A percentile compares a stretch with the other conserved stretches of the same genome.
Conservation (phyloP, 2,329 filamentous ascomycete genomes). For the Emergomyces pasteurianus region DNA sequence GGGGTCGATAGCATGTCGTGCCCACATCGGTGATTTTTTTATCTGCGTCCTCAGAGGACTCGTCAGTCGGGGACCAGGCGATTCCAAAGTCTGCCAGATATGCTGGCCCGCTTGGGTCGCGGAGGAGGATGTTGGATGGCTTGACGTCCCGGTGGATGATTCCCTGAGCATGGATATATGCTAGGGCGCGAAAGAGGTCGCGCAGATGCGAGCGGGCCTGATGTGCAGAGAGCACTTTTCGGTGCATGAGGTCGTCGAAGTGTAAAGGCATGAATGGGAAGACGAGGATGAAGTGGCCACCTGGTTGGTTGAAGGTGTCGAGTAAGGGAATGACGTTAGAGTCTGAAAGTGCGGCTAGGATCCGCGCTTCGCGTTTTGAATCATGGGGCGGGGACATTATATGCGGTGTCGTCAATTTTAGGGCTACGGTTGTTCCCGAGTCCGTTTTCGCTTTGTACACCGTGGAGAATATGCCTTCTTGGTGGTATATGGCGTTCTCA, state of each 20-base stretch:
- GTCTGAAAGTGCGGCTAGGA: constrained; percentile 50
- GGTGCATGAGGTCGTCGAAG: constrained; percentile 54
- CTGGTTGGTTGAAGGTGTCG: constrained; percentile 58
- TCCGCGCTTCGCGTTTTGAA: constrained; percentile 63
- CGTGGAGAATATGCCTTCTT: constrained; percentile 65
- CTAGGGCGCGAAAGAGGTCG: constrained; percentile 60
- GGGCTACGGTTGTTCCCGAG: constrained; percentile 44
- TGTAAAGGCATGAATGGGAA: constrained; percentile 75
- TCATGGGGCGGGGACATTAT: constrained; percentile 70
- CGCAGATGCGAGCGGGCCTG: constrained; percentile 43
- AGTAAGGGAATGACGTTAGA: constrained; percentile 55
- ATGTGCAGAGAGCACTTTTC: constrained; percentile 26
- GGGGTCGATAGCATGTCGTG: constrained; percentile 80
- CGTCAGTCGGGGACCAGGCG: constrained; percentile 57
- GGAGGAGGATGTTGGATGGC: constrained; percentile 73
- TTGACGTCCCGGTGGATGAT: constrained; percentile 94
- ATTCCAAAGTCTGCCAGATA: constrained; percentile 88
- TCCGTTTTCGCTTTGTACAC: constrained; percentile 58
- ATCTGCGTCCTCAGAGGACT: constrained; percentile 48
- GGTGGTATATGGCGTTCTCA: constrained; percentile 43
- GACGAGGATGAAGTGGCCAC: constrained; percentile 61
- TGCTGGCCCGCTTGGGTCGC: constrained; percentile 55
- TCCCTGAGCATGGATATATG: constrained; percentile 56
- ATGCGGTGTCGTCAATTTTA: constrained; percentile 76
- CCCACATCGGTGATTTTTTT: constrained; percentile 85